phyloP scores from a whole-genome alignment of 2,329 filamentous ascomycete species.

The Emmonsia crescens region DNA sequence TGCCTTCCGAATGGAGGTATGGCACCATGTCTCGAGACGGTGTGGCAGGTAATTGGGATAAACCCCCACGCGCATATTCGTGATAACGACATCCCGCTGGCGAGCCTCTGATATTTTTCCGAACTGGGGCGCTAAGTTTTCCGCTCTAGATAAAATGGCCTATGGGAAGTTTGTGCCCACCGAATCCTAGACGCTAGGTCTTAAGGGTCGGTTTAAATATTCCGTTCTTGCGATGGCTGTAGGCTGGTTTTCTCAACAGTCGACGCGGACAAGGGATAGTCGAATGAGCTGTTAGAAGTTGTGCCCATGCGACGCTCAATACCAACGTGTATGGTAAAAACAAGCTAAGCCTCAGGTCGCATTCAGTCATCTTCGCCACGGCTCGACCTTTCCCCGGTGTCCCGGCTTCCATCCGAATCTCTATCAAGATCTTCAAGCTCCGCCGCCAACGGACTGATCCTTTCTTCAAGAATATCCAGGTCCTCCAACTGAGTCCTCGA shows the following conservation, averaged over 20 bases:
- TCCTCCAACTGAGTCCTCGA: conserved; percentile 76
- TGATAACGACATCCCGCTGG: background rate
- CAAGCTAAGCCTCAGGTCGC: background rate
- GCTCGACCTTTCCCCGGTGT: conserved; percentile 17
- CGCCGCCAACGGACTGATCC: conserved; percentile 72
- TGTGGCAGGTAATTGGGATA: background rate
- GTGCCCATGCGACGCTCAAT: background rate
- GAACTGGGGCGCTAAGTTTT: background rate
- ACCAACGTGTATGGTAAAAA: background rate
- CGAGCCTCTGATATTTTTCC: background rate
- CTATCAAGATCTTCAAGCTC: conserved; percentile 38
- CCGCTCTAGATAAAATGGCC: background rate
- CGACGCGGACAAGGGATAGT: too few relatives aligned
- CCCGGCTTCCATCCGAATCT: conserved; percentile 17
- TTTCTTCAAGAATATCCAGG: conserved; percentile 72
- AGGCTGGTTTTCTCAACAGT: background rate
- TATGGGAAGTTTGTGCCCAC: background rate
- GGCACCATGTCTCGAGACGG: background rate
- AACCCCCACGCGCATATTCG: background rate
- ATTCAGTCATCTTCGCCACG: conserved; percentile 22
- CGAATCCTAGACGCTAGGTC: background rate
- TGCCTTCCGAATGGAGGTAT: background rate
- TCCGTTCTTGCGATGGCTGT: background rate
- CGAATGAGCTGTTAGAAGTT: background rate
- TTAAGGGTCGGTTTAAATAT: background rate